Conservation (phyloP, 257 asterid genomes). For the Fraxinus excelsior region DNA sequence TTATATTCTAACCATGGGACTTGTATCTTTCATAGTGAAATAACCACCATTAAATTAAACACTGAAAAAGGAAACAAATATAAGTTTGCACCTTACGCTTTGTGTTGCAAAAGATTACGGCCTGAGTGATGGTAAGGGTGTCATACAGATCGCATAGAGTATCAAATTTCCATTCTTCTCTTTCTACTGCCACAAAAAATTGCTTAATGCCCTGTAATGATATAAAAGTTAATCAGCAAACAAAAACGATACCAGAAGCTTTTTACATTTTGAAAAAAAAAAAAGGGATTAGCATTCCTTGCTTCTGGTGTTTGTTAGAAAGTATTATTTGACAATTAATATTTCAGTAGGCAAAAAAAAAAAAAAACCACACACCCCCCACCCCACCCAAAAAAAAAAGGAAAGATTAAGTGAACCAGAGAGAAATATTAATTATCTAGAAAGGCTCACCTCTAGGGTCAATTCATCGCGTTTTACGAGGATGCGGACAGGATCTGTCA, state of each 20-base stretch:
- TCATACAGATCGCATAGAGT: constrained; percentile 94
- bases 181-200: constrained; percentile 96
- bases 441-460: constrained; percentile 78
- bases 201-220: constrained; percentile 88
- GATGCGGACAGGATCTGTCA: constrained; percentile 98
- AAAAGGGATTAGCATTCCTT: not conserved
- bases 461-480: constrained; percentile 99
- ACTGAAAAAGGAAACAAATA: constrained; percentile 6
- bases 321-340: not conserved
- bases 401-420: not conserved
- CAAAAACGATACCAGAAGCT: constrained; percentile 9
- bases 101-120: constrained; percentile 94
- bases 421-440: not conserved
- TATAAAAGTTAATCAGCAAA: constrained; percentile 2
- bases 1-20: too few relatives aligned
- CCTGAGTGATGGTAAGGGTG: constrained; percentile 94
- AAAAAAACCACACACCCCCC: not conserved
- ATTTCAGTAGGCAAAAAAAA: not conserved
- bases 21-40: too few relatives aligned
- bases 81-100: constrained; percentile 72
- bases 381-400: not conserved
- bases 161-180: constrained; percentile 96
- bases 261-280: not conserved
- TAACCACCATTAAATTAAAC: not conserved
- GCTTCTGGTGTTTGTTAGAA: not conserved